Conservation (phyloP, 2,329 filamentous ascomycete genomes). For the Fusarium sp. region DNA sequence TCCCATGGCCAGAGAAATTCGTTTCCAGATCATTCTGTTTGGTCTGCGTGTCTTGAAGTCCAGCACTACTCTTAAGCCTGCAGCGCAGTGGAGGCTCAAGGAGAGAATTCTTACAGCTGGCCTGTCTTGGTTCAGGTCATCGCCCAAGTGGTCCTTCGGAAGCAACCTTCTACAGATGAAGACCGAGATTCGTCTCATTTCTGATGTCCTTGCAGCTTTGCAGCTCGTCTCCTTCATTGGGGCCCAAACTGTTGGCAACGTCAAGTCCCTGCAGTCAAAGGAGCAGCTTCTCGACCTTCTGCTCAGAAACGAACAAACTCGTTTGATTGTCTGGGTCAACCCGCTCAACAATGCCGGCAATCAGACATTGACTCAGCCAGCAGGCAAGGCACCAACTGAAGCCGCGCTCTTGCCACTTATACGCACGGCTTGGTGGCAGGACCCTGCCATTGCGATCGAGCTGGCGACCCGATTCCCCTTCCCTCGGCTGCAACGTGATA, state of each 20-base stretch:
- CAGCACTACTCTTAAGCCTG: constrained; percentile 72
- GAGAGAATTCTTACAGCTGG: constrained; percentile 89
- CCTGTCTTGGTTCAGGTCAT: constrained; percentile 86
- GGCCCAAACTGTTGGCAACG: constrained; percentile 61
- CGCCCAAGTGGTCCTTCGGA: constrained; percentile 93
- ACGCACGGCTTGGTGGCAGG: constrained; percentile 87
- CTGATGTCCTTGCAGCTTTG: constrained; percentile 78
- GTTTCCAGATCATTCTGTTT: constrained; percentile 88
- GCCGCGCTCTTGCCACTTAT: constrained; percentile 72
- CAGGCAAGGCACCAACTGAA: constrained; percentile 56
- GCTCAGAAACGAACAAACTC: constrained; percentile 84
- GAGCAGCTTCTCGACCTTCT: constrained; percentile 85
- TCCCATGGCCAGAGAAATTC: constrained; percentile 90
- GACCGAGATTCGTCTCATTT: constrained; percentile 86
- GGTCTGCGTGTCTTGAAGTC: constrained; percentile 81
- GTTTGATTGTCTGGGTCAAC: constrained; percentile 89
- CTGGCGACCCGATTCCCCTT: constrained; percentile 83
- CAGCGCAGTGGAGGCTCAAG: constrained; percentile 84
- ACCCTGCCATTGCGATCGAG: constrained; percentile 88
- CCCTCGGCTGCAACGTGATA: constrained; percentile 76
- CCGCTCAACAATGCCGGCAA: constrained; percentile 73
- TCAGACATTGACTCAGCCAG: constrained; percentile 55
- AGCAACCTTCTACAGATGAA: constrained; percentile 94
- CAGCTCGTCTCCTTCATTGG: constrained; percentile 73
- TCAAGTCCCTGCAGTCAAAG: constrained; percentile 78